Evolutionary conservation across 1,284 basidiomycete species (phyloP), one percentile per base, ranked within the genome.

Genomic region (Ganoderma leucocontextum): DNA sequence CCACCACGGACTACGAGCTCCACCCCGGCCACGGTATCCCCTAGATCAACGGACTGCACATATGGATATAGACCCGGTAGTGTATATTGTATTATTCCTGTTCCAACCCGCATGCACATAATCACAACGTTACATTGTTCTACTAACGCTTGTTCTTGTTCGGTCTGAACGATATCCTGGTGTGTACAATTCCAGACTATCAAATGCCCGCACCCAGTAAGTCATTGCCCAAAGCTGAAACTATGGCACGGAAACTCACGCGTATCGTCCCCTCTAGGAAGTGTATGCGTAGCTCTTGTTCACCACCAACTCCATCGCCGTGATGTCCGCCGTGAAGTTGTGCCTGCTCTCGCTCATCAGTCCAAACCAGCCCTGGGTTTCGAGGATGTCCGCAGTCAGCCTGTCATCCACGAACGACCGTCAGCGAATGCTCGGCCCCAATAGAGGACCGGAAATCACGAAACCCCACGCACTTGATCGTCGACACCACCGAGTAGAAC

Each of bases 21-120:
- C 35, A 33, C 36, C 29, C 35, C 25, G 4, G 10, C 4, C 35
- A 22, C 35, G 25, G 13, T 53, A 12, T 29, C 33, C 36, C 42
- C 42, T 33, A 64, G 59, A 63, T 58, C 44, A 42, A 65, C 69
- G 71, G 71, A 72, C 71, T 69, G 65, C 65, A 66, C 36, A 68
- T 63, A 68, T 68, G 68, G 47, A 52, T 25, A 52, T 15, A 52
- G 70, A 72, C 61, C 29, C 35, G 61, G 60, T 70, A 72, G 59
- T 66, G 61, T 70, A 70, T 44, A 70, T 44, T 63, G 67, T 72
- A 72, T 66, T 55, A 62, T 62, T 58, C 62, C 41, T 55, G 25
- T 52, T 52, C 60, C 62, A 38, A 60, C 38, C 25, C 9, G 59
- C 44, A 61, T 55, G 63, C 58, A 68, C 62, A 65, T 69, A 69